Percentiles rank a stretch among this genome's conserved stretches.
These are phyloP conservation scores for Diplodia mutila DNA, from an alignment of 2,329 filamentous ascomycete species.

Conservation along the genomic window DNA sequence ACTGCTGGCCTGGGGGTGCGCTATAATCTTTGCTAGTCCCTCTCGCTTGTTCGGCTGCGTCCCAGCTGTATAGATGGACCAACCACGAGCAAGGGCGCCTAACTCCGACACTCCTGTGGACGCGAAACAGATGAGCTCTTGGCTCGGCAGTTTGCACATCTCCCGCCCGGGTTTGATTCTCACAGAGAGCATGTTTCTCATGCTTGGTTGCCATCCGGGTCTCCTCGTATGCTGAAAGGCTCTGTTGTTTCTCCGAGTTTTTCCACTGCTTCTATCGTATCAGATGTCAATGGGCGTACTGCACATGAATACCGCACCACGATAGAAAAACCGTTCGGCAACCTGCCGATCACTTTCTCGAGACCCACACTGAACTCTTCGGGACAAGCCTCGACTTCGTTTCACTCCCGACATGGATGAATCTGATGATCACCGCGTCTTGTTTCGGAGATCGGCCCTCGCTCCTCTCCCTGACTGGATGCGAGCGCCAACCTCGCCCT, in stretches of 20 bases:
- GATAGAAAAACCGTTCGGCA: background rate
- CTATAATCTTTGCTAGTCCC: background rate
- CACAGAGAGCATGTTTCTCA: background rate
- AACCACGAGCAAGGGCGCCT: background rate
- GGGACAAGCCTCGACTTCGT: background rate
- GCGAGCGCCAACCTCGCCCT: background rate
- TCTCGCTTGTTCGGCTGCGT: background rate
- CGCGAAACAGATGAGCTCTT: slow-evolving; percentile 1
- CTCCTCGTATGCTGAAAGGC: background rate
- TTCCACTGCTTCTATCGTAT: background rate
- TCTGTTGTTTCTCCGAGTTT: background rate
- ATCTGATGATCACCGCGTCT: background rate
- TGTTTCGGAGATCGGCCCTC: slow-evolving; percentile 4
- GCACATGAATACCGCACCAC: background rate
- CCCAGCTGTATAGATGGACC: background rate
- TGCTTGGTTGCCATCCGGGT: no score
- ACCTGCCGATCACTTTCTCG: slow-evolving; percentile 1
- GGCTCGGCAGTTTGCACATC: background rate
- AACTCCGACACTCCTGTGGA: background rate
- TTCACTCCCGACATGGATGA: background rate
- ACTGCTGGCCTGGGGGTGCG: background rate
- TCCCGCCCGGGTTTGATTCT: background rate
- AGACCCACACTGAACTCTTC: background rate
- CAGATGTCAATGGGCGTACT: no score
- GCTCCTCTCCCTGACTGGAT: background rate